These are phyloP conservation scores for Salvia rosmarinus DNA, from an alignment of 257 asterid genomes.

Conservation along the genomic window DNA sequence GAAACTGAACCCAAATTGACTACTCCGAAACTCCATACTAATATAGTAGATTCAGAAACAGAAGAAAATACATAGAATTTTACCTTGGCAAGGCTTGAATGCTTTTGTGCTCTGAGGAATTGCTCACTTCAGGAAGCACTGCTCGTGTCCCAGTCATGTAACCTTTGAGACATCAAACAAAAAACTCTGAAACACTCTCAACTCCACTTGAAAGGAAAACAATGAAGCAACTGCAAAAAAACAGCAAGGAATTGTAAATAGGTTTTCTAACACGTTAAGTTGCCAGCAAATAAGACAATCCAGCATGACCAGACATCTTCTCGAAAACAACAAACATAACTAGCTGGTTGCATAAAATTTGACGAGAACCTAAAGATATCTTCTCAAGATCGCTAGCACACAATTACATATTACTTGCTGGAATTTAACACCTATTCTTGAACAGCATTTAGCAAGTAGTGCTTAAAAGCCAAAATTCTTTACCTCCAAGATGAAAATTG, in stretches of 20 bases:
- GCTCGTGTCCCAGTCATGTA: slow-evolving; percentile 32
- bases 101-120: slow-evolving; percentile 22
- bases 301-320: no score
- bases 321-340: no score
- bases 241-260: no score
- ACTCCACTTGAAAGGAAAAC: background rate
- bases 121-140: slow-evolving; percentile 31
- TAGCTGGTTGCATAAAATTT: background rate
- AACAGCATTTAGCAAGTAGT: slow-evolving; percentile 13
- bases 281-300: no score
- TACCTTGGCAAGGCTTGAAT: slow-evolving; percentile 33
- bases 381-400: no score
- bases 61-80: background rate
- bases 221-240: background rate
- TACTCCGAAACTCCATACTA: no score
- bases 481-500: slow-evolving; percentile 51
- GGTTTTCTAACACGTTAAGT: no score
- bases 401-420: background rate
- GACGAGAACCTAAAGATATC: no score
- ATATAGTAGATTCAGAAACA: background rate
- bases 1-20: no score
- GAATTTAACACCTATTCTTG: background rate
- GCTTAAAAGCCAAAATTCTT: slow-evolving; percentile 25
- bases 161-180: slow-evolving; percentile 32
- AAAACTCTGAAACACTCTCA: slow-evolving; percentile 4